Percentiles rank a stretch among this genome's conserved stretches.
Conservation (phyloP, 306 rosid genomes). For the Quercus alba region DNA sequence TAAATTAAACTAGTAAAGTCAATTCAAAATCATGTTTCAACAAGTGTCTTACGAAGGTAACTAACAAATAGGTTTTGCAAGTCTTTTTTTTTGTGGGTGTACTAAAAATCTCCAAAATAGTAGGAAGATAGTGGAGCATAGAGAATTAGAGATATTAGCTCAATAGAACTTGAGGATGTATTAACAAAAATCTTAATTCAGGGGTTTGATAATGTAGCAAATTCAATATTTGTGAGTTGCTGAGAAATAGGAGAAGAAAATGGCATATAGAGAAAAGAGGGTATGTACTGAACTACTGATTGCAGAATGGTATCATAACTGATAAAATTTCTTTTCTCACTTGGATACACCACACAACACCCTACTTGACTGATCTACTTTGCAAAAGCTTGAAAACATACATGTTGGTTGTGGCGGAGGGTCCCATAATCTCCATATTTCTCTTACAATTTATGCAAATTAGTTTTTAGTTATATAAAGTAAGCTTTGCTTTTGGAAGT, state of each 20-base stretch:
- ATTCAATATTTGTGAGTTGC: background rate
- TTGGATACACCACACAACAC: background rate
- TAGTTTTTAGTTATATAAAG: background rate
- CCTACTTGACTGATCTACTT: background rate
- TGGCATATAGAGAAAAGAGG: background rate
- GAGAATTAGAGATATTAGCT: no score
- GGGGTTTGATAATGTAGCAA: background rate
- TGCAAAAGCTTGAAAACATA: background rate
- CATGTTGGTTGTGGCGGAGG: background rate
- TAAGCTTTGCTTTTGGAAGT: background rate
- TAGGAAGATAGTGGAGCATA: background rate
- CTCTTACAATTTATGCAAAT: background rate
- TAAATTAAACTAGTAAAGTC: background rate
- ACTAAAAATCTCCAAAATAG: no score
- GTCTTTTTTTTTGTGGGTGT: no score
- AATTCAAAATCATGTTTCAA: background rate
- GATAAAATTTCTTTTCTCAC: background rate
- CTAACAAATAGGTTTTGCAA: background rate
- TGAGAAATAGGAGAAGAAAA: background rate
- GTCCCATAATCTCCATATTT: background rate
- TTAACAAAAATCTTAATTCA: background rate
- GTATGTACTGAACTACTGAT: background rate
- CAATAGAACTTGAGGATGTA: background rate
- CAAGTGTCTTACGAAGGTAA: background rate
- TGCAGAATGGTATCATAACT: background rate